Evolutionary conservation across 2,329 filamentous ascomycete species (phyloP).

Genomic region (Calonectria hongkongensis): DNA sequence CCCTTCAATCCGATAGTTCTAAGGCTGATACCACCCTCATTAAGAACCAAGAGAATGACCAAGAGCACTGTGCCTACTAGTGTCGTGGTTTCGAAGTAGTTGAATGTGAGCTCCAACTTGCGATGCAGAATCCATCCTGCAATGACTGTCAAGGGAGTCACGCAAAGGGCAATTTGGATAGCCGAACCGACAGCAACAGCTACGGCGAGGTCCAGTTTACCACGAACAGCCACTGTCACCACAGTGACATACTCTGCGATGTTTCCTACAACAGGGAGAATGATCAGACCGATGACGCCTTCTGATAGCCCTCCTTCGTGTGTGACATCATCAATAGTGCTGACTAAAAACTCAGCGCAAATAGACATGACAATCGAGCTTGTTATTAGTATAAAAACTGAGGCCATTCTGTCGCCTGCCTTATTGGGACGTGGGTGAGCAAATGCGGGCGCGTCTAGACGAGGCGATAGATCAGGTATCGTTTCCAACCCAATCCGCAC

Average conservation of each 20-base stretch:
- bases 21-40: conserved; percentile 82
- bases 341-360: conserved; percentile 77
- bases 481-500: conserved; percentile 45
- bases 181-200: conserved; percentile 76
- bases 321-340: conserved; percentile 74
- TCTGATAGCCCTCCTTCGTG: conserved; percentile 70
- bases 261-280: conserved; percentile 78
- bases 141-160: conserved; percentile 76
- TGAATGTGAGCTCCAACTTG: conserved; percentile 81
- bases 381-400: conserved; percentile 70
- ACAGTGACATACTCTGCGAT: conserved; percentile 79
- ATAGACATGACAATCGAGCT: conserved; percentile 75
- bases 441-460: conserved; percentile 33
- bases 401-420: conserved; percentile 57
- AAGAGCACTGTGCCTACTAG: conserved; percentile 82
- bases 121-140: conserved; percentile 75
- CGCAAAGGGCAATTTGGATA: conserved; percentile 78
- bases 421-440: conserved; percentile 14
- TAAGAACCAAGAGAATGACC: conserved; percentile 84
- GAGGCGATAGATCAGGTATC: conserved; percentile 40
- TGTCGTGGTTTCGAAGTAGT: conserved; percentile 83
- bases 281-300: conserved; percentile 76
- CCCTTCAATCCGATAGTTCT: conserved; percentile 70
- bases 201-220: conserved; percentile 78
- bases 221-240: conserved; percentile 74